Evolutionary conservation across 352 stramenopile genomes (phyloP), one percentile per base, ranked within the genome.

Genomic region (Phytophthora chlamydospora): DNA sequence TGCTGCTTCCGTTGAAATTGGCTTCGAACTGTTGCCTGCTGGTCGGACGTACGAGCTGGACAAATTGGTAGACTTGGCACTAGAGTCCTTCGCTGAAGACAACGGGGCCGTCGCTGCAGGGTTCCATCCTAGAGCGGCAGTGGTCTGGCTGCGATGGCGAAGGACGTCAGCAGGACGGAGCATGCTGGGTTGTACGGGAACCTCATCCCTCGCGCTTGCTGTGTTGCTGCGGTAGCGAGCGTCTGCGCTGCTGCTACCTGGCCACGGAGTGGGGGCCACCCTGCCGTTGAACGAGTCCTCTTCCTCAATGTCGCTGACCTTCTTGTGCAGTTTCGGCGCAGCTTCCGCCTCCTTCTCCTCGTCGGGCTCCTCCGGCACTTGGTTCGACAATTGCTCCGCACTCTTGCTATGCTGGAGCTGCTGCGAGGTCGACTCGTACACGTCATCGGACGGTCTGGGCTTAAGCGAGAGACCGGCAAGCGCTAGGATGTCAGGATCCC

Each of bases 401-500:
- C 17, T 64, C 11, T 58, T 65, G 56, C 27, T 50, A 21, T 19
- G 36, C 6, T 42, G 41, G 33, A 40, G 43, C 50, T 60, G 52
- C 16, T 58, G 43, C 7, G 47, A 34, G 29, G 24, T 47, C 46
- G 48, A 33, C 31, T 73, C 68, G 24, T 58, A 67, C 27, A 46
- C 42, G 16, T 76, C 67, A 59, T 71, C 63, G 10, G 64, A 67
- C 16, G 59, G 45, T 50, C 42, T 53, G 0, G 50, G 58, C 17
- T 71, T 77, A 39, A 89, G 63, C 14, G 78, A 68, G 41, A 87
- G 62, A n/a, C 79, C 79, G 4, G 75, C 64, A 39, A 89, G 63
- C 19, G 78, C 78, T 44, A 88, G 51, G 35, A 86, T 86, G 42
- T 84, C 74, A 10, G 74, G 77, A 42, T 88, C 74, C 36, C 64